These are phyloP conservation scores for Tilletiaria anomala DNA, from an alignment of 1,284 basidiomycete genomes.

Conservation along the genomic window DNA sequence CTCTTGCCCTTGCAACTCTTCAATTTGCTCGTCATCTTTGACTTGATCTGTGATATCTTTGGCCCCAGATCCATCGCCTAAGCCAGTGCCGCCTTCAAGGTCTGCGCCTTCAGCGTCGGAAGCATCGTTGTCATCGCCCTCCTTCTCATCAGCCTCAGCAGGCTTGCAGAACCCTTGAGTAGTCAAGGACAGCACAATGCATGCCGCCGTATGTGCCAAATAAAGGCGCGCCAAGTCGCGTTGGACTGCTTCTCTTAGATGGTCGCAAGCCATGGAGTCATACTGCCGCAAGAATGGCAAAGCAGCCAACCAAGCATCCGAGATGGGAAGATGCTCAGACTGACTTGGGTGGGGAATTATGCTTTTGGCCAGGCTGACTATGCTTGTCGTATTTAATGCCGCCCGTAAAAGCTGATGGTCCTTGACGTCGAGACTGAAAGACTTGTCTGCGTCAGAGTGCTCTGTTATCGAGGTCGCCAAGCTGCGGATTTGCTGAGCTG, in stretches of 20 bases:
- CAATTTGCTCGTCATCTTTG: slow-evolving; percentile 74
- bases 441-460: too few relatives aligned
- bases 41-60: slow-evolving; percentile 45
- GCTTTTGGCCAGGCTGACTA: too few relatives aligned
- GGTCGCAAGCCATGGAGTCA: neutral
- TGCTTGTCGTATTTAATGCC: too few relatives aligned
- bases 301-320: neutral
- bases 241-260: slow-evolving; percentile 1
- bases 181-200: slow-evolving; percentile 57
- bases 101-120: slow-evolving; percentile 8
- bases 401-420: too few relatives aligned
- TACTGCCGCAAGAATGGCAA: neutral
- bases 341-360: too few relatives aligned
- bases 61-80: slow-evolving; percentile 35
- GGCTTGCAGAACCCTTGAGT: slow-evolving; percentile 65
- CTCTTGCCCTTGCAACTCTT: slow-evolving; percentile 62
- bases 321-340: neutral
- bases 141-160: slow-evolving; percentile 17
- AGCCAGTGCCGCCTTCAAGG: slow-evolving; percentile 34
- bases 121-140: slow-evolving; percentile 7
- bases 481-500: too few relatives aligned
- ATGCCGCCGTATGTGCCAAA: slow-evolving; percentile 2
- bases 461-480: too few relatives aligned
- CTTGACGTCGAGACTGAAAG: too few relatives aligned
- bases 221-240: slow-evolving; percentile 1